Evolutionary conservation across 371 early-diverging fungal genomes (phyloP).

Genomic region (Dipsacomyces acuminosporus): DNA sequence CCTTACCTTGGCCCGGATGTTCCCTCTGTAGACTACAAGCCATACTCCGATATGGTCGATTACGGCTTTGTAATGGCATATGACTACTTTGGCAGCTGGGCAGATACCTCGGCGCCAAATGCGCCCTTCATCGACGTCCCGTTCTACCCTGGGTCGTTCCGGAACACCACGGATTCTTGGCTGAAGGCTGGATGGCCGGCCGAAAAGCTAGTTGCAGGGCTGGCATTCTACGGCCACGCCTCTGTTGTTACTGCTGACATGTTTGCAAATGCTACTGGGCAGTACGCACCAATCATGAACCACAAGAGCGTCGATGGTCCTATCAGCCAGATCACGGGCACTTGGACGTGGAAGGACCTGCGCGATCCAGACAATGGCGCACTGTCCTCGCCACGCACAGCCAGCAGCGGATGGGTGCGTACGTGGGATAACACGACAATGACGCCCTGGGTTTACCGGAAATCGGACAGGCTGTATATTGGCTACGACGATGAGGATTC

Average conservation of each 20-base stretch:
- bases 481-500: constrained; percentile 59
- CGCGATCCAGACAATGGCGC: constrained; percentile 45
- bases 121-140: constrained; percentile 54
- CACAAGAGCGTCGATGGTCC: constrained; percentile 33
- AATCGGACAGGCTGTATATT: constrained; percentile 51
- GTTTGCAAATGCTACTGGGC: constrained; percentile 34
- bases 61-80: constrained; percentile 63
- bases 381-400: constrained; percentile 36
- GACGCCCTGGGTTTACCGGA: constrained; percentile 66
- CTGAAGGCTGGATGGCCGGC: constrained; percentile 58
- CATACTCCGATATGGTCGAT: constrained; percentile 59
- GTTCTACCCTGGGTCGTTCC: constrained; percentile 53
- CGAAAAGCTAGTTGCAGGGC: constrained; percentile 61
- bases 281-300: constrained; percentile 37
- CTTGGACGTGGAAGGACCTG: constrained; percentile 54
- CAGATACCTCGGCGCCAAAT: constrained; percentile 58
- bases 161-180: constrained; percentile 56
- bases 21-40: constrained; percentile 54
- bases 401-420: constrained; percentile 58
- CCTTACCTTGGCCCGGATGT: constrained; percentile 55
- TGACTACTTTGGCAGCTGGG: constrained; percentile 65
- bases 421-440: constrained; percentile 56
- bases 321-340: constrained; percentile 41
- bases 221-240: constrained; percentile 68
- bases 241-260: constrained; percentile 53